Base-by-base conservation (phyloP, 2,329 filamentous ascomycete genomes). In the Raffaelea deltoideospora region DNA sequence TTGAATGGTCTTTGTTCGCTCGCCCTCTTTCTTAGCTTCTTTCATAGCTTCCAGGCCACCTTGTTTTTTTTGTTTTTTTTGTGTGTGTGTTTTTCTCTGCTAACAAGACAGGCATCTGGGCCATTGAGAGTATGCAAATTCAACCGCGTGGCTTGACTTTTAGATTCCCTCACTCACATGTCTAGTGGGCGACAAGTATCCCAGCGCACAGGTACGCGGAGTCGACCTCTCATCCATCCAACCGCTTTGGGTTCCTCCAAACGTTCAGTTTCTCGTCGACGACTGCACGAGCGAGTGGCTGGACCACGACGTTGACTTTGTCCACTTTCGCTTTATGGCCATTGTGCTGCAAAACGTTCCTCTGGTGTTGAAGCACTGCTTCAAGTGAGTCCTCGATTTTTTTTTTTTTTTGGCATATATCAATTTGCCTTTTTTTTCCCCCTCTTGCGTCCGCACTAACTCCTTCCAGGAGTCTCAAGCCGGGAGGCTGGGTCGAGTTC, bases 251-350 rank as follows among this genome's bases (percentile, higher is more conserved):
- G 75, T 83, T 1, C 79, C 80, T 0, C 67, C 69, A 15, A 87
- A 86, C 44, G 75, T 84, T 10, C 69, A 74, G 42, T 87, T 86
- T 45, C 72, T 75, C 39, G 67, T 86, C 33, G 79, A 84, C 50
- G 79, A 86, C 48, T 35, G 18, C 37, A 34, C 30, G 18, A 22
- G 27, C 11, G 27, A 26, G 9, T 42, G 37, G 35, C 19, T 34
- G 20, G 31, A 18, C 18, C 37, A 21, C 21, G 22, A 35, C 31
- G 57, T 70, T 37, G 67, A 72, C 45, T 69, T 65, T 44, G 64
- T 70, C 30, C 67, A 72, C 47, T 64, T 62, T 1, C 63, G 67
- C 32, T 53, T 58, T 26, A 65, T 64, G 0, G 49, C 60, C 13
- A 63, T 62, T 11, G 65, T 63, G 43, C 69, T 66, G 60, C 53